Base-by-base conservation (phyloP, 2,329 filamentous ascomycete genomes). In the Chaetoscypha palmicola region DNA sequence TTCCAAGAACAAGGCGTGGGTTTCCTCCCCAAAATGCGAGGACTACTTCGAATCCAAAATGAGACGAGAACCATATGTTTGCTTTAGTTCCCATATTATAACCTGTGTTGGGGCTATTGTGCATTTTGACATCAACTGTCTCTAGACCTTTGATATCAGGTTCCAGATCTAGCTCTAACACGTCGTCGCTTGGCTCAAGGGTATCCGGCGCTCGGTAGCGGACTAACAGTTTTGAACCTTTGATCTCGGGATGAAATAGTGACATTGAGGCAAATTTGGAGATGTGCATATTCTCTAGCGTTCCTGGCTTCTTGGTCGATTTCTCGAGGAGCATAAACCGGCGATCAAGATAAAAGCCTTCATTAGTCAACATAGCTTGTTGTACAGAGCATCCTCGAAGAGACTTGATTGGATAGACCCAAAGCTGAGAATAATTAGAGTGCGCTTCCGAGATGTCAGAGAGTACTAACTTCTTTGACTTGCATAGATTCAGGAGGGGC, bases 381-480 rank as follows among this genome's bases (percentile, higher is more conserved):
- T 67, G 47, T 23, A 87, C 65, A 14, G 69, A 62, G 42, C 82
- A 74, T 39, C 75, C 76, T 26, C 79, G 76, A n/a, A 87, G 71
- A 5, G 74, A 81, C 60, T 88, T 88, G 65, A 88, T 80, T 32
- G 84, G 83, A 61, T 88, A 86, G 37, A 83, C 71, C 62, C 81
- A 85, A 26, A 88, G 70, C 76, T 81, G 50, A 5, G 5, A 8
- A 3, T 35, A 8, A n/a, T 40, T n/a, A n/a, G n/a, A n/a, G n/a
- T n/a, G n/a, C n/a, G n/a, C n/a, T n/a, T n/a, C n/a, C n/a, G n/a
- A n/a, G n/a, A n/a, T n/a, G n/a, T n/a, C n/a, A n/a, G n/a, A n/a
- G n/a, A 22, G 26, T 42, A 9, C 22, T 11, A 16, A 59, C 56
- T 43, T 59, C 49, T 17, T 46, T 52, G 30, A 59, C 51, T 31